These are phyloP conservation scores for Filosporella fistucella DNA, from an alignment of 495 filamentous ascomycete genomes.

Conservation along the genomic window DNA sequence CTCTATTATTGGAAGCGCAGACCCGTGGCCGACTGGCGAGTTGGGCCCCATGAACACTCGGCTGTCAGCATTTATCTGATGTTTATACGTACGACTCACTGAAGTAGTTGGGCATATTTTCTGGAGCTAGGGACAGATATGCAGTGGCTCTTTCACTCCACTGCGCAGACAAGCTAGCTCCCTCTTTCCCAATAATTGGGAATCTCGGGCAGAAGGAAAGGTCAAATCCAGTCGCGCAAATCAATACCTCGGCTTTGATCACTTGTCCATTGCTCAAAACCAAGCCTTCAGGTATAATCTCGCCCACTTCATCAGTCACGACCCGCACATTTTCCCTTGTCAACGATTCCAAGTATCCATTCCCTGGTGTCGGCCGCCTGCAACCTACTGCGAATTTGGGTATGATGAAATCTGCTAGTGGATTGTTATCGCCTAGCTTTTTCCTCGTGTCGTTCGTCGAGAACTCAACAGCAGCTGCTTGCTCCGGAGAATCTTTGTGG, in stretches of 20 bases:
- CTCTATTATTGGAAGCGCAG: constrained; percentile 43
- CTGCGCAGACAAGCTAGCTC: constrained; percentile 42
- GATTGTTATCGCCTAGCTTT: too few relatives aligned
- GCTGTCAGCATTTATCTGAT: too few relatives aligned
- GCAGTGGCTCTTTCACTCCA: constrained; percentile 53
- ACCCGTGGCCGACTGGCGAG: constrained; percentile 42
- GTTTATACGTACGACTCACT: too few relatives aligned
- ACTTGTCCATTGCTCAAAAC: constrained; percentile 48
- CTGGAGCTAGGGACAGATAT: constrained; percentile 55
- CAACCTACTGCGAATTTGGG: constrained; percentile 63
- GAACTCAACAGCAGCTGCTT: too few relatives aligned
- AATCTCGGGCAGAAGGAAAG: constrained; percentile 52
- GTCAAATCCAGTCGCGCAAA: constrained; percentile 69
- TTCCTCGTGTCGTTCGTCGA: too few relatives aligned
- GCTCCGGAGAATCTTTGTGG: too few relatives aligned
- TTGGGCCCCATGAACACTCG: constrained; percentile 53
- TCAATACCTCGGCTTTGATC: constrained; percentile 49
- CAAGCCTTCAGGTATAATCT: constrained; percentile 54
- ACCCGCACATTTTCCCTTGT: constrained; percentile 55
- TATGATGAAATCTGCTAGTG: too few relatives aligned
- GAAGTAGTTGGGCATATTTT: constrained; percentile 60
- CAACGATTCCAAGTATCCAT: constrained; percentile 65
- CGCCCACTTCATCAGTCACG: constrained; percentile 49
- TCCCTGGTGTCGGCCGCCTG: constrained; percentile 63
- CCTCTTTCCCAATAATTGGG: constrained; percentile 44